Evolutionary conservation across 2,329 filamentous ascomycete genomes (phyloP).

Genomic region (Paraphoma sp.): DNA sequence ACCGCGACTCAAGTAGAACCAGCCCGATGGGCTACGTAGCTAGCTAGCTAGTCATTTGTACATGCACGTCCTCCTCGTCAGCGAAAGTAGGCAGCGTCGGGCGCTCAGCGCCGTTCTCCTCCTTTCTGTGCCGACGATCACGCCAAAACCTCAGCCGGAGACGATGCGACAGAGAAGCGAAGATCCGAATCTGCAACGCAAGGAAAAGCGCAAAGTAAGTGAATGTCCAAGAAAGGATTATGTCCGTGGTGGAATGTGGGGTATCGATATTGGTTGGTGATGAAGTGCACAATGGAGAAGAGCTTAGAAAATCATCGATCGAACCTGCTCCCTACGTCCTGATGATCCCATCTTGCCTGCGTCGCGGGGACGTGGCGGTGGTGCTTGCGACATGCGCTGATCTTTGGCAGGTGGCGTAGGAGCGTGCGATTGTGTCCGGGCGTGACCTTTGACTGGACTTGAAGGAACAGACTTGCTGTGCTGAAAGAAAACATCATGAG

Average conservation of each 20-base stretch:
- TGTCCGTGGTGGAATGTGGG: constrained; percentile 12
- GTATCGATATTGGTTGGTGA: constrained; percentile 34
- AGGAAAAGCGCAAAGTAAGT: constrained; percentile 33
- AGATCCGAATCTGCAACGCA: constrained; percentile 31
- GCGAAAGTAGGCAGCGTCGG: neutral
- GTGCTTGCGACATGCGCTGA: constrained; percentile 30
- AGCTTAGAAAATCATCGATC: constrained; percentile 50
- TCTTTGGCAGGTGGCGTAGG: constrained; percentile 41
- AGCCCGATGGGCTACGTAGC: no score
- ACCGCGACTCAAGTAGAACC: neutral
- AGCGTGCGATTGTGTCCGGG: constrained; percentile 40
- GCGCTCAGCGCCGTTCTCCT: constrained; percentile 25
- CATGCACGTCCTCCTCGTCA: neutral
- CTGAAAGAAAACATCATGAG: constrained; percentile 28
- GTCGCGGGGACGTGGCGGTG: constrained; percentile 42
- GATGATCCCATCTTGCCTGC: constrained; percentile 18
- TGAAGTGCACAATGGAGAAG: constrained; percentile 14
- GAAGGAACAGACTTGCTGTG: constrained; percentile 33
- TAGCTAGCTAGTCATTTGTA: neutral
- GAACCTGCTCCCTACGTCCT: constrained; percentile 47
- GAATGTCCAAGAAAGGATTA: constrained; percentile 22
- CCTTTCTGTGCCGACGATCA: constrained; percentile 10
- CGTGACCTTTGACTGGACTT: constrained; percentile 41
- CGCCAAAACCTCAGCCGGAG: constrained; percentile 31
- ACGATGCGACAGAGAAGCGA: constrained; percentile 20